Percentiles rank a stretch among this genome's conserved stretches.
These are phyloP conservation scores for Triticum aestivum DNA, from an alignment of 176 grass and related monocot genomes.

Conservation along the genomic window IWGSC_CS_RefSeq_v2.1 NC_057814.1:313436777-313437276, in stretches of 20 bases:
- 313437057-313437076: slow-evolving; percentile 17
- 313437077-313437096: not conserved
- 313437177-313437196: slow-evolving; percentile 88
- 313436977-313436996: not conserved
- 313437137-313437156: slow-evolving; percentile 10
- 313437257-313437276: slow-evolving; percentile 51
- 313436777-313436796: slow-evolving; percentile 1
- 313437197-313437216: slow-evolving; percentile 92
- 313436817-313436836: slow-evolving; percentile 15
- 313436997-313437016: not conserved
- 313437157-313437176: slow-evolving; percentile 64
- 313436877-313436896: not conserved
- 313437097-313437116: slow-evolving; percentile 32
- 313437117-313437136: slow-evolving; percentile 18
- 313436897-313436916: not conserved
- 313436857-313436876: not conserved
- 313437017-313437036: slow-evolving; percentile 19
- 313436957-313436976: not conserved
- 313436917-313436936: not conserved
- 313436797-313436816: not conserved
- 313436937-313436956: not conserved
- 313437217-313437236: slow-evolving; percentile 90
- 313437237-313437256: slow-evolving; percentile 97
- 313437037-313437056: not conserved
- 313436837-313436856: not conserved